Evolutionary conservation across 2,329 filamentous ascomycete genomes (phyloP).

Genomic region (Grosmannia clavigera): DNA sequence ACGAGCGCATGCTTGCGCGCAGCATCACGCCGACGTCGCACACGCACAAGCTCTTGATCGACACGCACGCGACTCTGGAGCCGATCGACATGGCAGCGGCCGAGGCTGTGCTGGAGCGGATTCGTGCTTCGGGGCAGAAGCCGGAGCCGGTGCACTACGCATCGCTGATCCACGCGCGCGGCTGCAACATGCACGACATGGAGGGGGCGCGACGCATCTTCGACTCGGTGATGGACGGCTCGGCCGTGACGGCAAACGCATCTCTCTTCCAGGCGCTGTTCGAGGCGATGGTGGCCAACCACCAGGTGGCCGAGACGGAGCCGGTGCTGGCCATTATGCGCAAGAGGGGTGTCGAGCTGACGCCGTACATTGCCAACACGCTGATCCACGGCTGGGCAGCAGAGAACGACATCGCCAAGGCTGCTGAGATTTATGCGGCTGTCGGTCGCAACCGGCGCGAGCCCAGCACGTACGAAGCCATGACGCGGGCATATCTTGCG

Average conservation of each 20-base stretch:
- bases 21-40: slow-evolving; percentile 86
- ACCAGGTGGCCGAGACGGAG: slow-evolving; percentile 66
- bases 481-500: slow-evolving; percentile 86
- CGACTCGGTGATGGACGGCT: slow-evolving; percentile 61
- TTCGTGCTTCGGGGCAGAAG: slow-evolving; percentile 58
- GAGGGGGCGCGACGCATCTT: slow-evolving; percentile 71
- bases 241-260: slow-evolving; percentile 57
- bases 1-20: slow-evolving; percentile 81
- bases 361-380: slow-evolving; percentile 96
- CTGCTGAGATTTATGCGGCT: slow-evolving; percentile 65
- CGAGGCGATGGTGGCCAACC: slow-evolving; percentile 93
- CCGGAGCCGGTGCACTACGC: slow-evolving; percentile 94
- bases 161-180: slow-evolving; percentile 88
- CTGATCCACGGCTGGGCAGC: slow-evolving; percentile 94
- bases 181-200: slow-evolving; percentile 88
- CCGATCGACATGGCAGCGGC: slow-evolving; percentile 81
- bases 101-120: slow-evolving; percentile 68
- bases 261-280: slow-evolving; percentile 95
- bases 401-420: slow-evolving; percentile 67
- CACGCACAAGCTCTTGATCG: slow-evolving; percentile 94
- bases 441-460: slow-evolving; percentile 71
- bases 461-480: slow-evolving; percentile 96
- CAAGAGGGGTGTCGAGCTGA: slow-evolving; percentile 63
- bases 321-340: slow-evolving; percentile 66
- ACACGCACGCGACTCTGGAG: slow-evolving; percentile 88